Conservation (phyloP, 2,329 filamentous ascomycete species). For the Sporothrix schenckii region DNA sequence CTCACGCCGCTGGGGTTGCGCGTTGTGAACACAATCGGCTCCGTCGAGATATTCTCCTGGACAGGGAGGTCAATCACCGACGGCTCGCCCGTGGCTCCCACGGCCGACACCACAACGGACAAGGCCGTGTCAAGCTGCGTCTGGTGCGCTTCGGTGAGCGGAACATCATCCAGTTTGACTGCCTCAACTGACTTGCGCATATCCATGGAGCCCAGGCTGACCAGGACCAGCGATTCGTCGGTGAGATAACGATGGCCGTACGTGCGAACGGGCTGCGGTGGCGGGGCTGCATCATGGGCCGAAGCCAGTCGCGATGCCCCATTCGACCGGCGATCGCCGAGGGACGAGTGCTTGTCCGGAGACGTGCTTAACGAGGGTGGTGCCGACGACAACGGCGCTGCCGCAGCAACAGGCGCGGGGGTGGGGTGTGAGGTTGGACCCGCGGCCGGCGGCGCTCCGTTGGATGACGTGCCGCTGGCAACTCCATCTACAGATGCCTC, state of each 20-base stretch:
- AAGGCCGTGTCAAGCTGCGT: slow-evolving; percentile 94
- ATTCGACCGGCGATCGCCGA: slow-evolving; percentile 62
- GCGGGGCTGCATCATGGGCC: slow-evolving; percentile 41
- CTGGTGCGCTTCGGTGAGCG: slow-evolving; percentile 81
- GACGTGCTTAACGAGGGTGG: slow-evolving; percentile 48
- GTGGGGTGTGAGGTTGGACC: background rate
- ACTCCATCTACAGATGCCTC: slow-evolving; percentile 38
- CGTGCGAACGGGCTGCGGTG: slow-evolving; percentile 77
- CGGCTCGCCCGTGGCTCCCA: slow-evolving; percentile 81
- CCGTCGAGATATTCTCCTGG: slow-evolving; percentile 89
- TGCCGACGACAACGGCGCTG: slow-evolving; percentile 34
- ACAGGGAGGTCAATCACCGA: slow-evolving; percentile 90
- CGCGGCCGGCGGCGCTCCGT: background rate
- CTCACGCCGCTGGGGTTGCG: slow-evolving; percentile 79
- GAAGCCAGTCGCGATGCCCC: slow-evolving; percentile 50
- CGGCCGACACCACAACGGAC: slow-evolving; percentile 86
- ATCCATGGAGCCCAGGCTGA: slow-evolving; percentile 94
- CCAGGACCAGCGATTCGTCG: slow-evolving; percentile 83
- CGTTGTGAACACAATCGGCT: slow-evolving; percentile 88
- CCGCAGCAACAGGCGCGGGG: slow-evolving; percentile 15
- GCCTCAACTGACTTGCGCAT: slow-evolving; percentile 78
- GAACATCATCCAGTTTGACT: slow-evolving; percentile 85
- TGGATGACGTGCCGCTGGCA: background rate
- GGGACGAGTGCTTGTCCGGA: slow-evolving; percentile 59
- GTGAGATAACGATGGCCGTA: slow-evolving; percentile 96